Base-by-base conservation (phyloP, 2,329 filamentous ascomycete genomes). In the Exophiala oligosperma region DNA sequence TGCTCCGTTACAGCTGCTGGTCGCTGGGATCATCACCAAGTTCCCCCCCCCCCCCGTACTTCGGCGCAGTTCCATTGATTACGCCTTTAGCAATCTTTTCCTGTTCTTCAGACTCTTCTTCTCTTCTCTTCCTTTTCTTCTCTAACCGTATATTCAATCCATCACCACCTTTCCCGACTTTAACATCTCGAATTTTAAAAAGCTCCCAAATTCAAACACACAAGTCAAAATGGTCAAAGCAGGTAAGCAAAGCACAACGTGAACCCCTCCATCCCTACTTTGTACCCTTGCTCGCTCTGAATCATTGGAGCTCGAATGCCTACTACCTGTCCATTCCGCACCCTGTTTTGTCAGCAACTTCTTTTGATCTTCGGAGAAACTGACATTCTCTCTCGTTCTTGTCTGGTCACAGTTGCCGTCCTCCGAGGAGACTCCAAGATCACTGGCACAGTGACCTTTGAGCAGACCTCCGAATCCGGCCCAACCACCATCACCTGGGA, bases 381-480 rank as follows among this genome's bases (percentile, higher is more conserved):
- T 26, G 14, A 14, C 23, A 11, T n/a, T 14, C 7, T 9, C 24
- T 40, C 38, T 26, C 28, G 17, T 17, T 17, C 17, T 17, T 26
- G 41, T 52, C 50, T 53, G 46, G 37, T 40, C 71, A 60, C 73
- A 97, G 94, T 97, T 81, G 90, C 90, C 81, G 91, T 96, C 77
- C 81, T 99, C 83, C 93, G 94, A 79, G 94, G 94, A 85, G 94
- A 97, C 86, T 91, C 92, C 78, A 96, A 92, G 83, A 82, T 99
- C 84, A 81, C 86, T 75, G 94, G 94, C 73, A 94, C 90, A 79
- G 89, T 99, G 74, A 89, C 86, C 81, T 97, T 99, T 79, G 92
- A 96, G 84, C 94, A 99, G 83, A 84, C 83, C 67, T 85, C 84
- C 75, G 94, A 97, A 84, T 85, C 81, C 71, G 79, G 84, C 70